These are phyloP conservation scores for Silene conica DNA, from an alignment of 148 eudicot species.

Conservation along the genomic window DNA sequence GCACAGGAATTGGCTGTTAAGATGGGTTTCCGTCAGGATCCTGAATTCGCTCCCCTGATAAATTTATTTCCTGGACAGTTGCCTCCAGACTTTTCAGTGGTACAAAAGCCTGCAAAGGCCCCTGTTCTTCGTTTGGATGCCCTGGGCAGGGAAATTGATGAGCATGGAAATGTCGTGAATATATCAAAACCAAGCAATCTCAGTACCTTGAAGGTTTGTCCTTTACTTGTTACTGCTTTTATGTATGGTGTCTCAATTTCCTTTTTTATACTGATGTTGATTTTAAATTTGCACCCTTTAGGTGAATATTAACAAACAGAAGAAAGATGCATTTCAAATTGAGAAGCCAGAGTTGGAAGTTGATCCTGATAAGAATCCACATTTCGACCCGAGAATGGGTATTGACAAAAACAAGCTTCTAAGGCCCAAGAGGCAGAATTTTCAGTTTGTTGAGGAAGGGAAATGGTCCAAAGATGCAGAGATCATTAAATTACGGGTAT, in stretches of 20 bases:
- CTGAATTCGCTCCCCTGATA: conserved; percentile 81
- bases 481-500: conserved; percentile 74
- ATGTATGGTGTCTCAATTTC: background rate
- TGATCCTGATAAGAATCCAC: conserved; percentile 86
- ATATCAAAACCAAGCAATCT: conserved; percentile 62
- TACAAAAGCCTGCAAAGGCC: conserved; percentile 86
- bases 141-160: conserved; percentile 89
- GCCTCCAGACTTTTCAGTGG: conserved; percentile 60
- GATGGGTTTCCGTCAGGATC: conserved; percentile 94
- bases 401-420: conserved; percentile 74
- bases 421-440: conserved; percentile 76
- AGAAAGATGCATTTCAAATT: conserved; percentile 91
- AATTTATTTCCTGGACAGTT: conserved; percentile 86
- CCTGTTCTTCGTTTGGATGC: conserved; percentile 95
- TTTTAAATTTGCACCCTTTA: conserved; percentile 26
- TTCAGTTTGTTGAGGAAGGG: conserved; percentile 99
- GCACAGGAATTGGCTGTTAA: conserved; percentile 92
- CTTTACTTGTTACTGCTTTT: conserved; percentile 10
- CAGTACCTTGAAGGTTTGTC: conserved; percentile 82
- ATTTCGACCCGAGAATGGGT: conserved; percentile 89
- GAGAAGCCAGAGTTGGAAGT: conserved; percentile 91
- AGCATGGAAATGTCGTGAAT: conserved; percentile 88
- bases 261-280: background rate
- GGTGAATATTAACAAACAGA: conserved; percentile 98
- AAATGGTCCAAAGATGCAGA: conserved; percentile 98